Base-by-base conservation (phyloP, 2,329 filamentous ascomycete genomes). In the Aspergillus thermomutatus region DNA sequence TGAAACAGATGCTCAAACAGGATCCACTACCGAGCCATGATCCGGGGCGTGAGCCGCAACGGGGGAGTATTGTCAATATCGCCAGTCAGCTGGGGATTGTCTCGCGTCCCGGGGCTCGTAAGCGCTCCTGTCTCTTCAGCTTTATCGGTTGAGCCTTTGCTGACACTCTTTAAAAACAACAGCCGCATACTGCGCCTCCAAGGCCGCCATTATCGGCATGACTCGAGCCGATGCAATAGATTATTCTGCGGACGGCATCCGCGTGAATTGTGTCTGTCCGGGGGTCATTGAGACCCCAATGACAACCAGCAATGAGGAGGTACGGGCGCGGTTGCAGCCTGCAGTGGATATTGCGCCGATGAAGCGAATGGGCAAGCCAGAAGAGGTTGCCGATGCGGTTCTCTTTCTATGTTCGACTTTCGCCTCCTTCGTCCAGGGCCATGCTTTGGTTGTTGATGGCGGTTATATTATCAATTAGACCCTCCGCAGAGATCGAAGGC, bases 181-280 rank as follows among this genome's bases (percentile, higher is more conserved):
- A 82, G 82, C 82, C 9, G 76, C 81, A 1, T 86, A 85, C 59
- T 84, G 80, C 53, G 80, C 79, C 0, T 84, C 82, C 3, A 87
- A 86, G 59, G 79, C 82, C 14, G 83, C 83, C 0, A 77, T 86
- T 1, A 80, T 86, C 50, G 81, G 79, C 23, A 78, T 86, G 78
- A 86, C 83, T 0, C 73, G 79, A 5, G 74, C 80, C 0, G 83
- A 84, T 60, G 82, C 81, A 1, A 83, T 84, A 21, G 80, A 86
- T 60, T 84, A 85, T 63, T 80, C 82, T 0, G 58, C 61, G 26
- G 60, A 73, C 28, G 64, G 64, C 0, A 70, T 75, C 31, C 59
- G 73, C 27, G 66, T 72, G 7, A 73, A 72, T 28, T 72, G 69
- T 49, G 67, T 70, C 17, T 73, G 72, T 48, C 72, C 79, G 0